These are phyloP conservation scores for Fusarium pininemorale DNA, from an alignment of 2,329 filamentous ascomycete genomes.

Conservation along the genomic window DNA sequence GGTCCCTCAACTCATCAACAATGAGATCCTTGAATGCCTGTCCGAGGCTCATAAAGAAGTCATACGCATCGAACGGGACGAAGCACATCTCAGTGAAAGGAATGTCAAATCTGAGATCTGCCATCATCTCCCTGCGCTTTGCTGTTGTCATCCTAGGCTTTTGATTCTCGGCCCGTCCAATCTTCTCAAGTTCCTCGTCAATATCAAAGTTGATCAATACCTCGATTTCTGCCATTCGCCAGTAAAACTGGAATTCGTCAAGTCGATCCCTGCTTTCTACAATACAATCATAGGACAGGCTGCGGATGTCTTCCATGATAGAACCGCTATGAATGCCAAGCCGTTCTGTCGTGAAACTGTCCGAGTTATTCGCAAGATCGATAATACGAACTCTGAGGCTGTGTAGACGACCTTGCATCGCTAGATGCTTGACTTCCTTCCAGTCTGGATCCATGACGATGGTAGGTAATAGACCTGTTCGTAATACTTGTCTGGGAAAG, in stretches of 20 bases:
- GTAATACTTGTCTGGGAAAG: fast-evolving
- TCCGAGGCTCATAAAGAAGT: not conserved
- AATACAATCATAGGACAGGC: not conserved
- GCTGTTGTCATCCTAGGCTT: too few relatives aligned
- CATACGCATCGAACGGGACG: not conserved
- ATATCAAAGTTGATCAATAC: not conserved
- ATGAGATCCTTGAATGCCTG: not conserved
- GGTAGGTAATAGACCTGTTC: fast-evolving
- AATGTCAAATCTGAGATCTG: not conserved
- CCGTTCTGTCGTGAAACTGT: not conserved
- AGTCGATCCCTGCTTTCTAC: not conserved
- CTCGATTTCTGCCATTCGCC: not conserved
- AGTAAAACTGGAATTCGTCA: not conserved
- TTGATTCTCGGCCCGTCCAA: too few relatives aligned
- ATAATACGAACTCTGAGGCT: not conserved
- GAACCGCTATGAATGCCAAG: not conserved
- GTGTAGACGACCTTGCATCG: not conserved
- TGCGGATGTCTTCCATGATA: not conserved
- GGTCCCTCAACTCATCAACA: not conserved
- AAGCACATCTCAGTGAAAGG: not conserved
- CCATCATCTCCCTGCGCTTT: not conserved
- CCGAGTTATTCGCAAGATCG: not conserved
- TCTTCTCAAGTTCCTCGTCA: not conserved
- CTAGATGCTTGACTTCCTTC: not conserved
- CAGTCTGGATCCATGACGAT: not conserved